Evolutionary conservation across 2,329 filamentous ascomycete genomes (phyloP).

Genomic region (Pestalotiopsis sp.): DNA sequence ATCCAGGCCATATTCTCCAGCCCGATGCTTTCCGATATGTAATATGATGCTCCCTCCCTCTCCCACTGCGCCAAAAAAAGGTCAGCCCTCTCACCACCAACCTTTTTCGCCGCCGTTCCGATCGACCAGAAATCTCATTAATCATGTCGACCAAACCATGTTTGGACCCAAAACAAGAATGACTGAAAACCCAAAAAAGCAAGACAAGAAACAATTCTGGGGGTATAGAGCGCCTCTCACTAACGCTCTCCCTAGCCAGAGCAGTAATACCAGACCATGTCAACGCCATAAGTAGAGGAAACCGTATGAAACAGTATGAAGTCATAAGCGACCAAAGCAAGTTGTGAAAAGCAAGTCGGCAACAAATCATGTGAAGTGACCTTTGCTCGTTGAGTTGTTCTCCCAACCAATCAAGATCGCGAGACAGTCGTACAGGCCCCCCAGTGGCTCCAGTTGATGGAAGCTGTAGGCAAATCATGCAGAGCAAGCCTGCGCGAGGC

Average conservation of each 20-base stretch:
- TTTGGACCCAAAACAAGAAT: not conserved
- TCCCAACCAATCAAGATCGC: not conserved
- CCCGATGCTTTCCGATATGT: not conserved
- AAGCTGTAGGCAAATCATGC: not conserved
- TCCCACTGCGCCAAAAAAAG: not conserved
- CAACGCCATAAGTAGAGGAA: not conserved
- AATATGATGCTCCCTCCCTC: not conserved
- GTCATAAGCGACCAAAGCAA: not conserved
- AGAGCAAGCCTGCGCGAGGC: not conserved
- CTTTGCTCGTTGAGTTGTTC: not conserved
- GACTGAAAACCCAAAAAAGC: not conserved
- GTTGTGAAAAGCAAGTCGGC: not conserved
- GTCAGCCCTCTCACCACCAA: constrained; percentile 6
- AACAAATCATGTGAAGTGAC: not conserved
- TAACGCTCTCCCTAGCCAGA: constrained; percentile 11
- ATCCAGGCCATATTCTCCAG: not conserved
- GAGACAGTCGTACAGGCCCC: not conserved
- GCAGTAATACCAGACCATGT: not conserved
- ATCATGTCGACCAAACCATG: not conserved
- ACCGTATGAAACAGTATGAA: not conserved
- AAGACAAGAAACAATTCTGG: not conserved
- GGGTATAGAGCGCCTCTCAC: constrained; percentile 15
- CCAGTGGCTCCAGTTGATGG: not conserved
- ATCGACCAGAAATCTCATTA: not conserved
- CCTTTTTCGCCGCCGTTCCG: not conserved